phyloP scores from a whole-genome alignment of 306 rosid species.

The Carpinus fangiana region DNA sequence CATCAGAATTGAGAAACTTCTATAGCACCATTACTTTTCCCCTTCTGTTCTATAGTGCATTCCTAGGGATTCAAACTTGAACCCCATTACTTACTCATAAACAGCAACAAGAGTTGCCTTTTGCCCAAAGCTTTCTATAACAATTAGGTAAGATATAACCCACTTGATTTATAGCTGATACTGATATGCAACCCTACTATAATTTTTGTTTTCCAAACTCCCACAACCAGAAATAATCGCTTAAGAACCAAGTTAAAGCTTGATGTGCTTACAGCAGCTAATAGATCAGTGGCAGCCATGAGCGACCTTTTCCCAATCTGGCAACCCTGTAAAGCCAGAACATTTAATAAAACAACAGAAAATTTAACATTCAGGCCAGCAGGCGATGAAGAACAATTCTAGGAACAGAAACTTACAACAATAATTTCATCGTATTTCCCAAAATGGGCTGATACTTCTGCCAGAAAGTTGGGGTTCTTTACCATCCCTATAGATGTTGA shows the following conservation, averaged over 20 bases:
- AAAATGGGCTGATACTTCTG: constrained; percentile 54
- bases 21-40: background rate
- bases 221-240: constrained; percentile 14
- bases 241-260: constrained; percentile 23
- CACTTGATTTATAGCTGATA: background rate
- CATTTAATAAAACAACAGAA: background rate
- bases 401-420: constrained; percentile 53
- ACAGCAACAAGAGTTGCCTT: background rate
- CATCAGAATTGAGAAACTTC: too few relatives aligned
- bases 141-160: background rate
- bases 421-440: constrained; percentile 77
- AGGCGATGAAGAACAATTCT: background rate
- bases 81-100: background rate
- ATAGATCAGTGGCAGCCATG: constrained; percentile 80
- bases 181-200: constrained; percentile 31
- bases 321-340: constrained; percentile 59
- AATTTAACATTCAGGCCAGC: background rate
- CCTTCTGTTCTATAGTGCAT: background rate
- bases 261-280: constrained; percentile 58
- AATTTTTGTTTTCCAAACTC: constrained; percentile 23
- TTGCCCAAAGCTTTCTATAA: background rate
- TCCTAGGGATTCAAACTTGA: background rate
- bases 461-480: constrained; percentile 60
- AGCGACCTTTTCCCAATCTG: constrained; percentile 73
- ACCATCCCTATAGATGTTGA: constrained; percentile 54